Base-by-base conservation (phyloP, 2,329 filamentous ascomycete genomes). In the Colletotrichum siamense region DNA sequence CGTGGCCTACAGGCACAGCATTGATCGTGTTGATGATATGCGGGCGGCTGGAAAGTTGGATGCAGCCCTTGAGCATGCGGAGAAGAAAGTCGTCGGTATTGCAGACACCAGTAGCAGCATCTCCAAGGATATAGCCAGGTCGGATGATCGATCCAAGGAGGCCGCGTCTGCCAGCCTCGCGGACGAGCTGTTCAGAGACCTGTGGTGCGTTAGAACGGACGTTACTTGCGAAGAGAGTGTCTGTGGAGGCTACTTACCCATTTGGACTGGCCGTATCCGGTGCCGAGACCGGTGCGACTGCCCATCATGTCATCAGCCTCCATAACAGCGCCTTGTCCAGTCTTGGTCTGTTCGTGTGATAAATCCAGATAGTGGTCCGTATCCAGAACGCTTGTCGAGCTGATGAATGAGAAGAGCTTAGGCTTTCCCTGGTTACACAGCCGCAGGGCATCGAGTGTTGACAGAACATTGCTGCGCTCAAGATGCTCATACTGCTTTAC, bases 11-110 rank as follows among this genome's bases (percentile, higher is more conserved):
- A 0, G 96, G 96, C 1, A 98, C 94, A 84, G 94, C 92, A 87
- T 98, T 99, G 84, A 98, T 92, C 0, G 95, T 95, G 87, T 98
- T 99, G 83, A 89, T 85, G 79, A 98, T 98, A 49, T 49, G 39
- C 39, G 39, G 79, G 91, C 90, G 2, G 96, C 95, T 90, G 4
- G 89, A 89, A 4, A 98, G 88, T 84, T 99, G 96, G 67, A 98
- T 88, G 81, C 95, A 98, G 73, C 95, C 96, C 87, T 98, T 98
- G 73, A 94, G 87, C 86, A 98, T 92, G 52, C 96, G 92, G 78
- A 98, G 91, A 8, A 99, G 87, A 88, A 98, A 99, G 85, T 98
- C 96, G 81, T 99, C 96, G 1, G 93, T 96, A 83, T 94, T 95
- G 83, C 87, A 94, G 77, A 91, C 91, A 68, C 96, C 96, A 15